Conservation (phyloP, 2,329 filamentous ascomycete species). For the Aspergillus phoenicis region DNA sequence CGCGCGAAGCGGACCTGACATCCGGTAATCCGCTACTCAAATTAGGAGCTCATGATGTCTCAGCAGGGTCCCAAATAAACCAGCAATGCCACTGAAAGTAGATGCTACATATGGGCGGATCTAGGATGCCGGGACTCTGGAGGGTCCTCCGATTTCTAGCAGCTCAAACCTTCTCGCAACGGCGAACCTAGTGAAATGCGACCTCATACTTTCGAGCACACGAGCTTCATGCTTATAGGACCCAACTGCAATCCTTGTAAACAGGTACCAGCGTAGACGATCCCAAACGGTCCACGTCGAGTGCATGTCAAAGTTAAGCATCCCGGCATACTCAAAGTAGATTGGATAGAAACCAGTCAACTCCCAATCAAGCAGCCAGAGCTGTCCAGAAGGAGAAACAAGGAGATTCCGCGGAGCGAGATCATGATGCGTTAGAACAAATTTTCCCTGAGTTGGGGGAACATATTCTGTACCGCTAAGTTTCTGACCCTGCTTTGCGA, state of each 20-base stretch:
- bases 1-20: too few species aligned
- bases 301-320: conserved; percentile 22
- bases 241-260: conserved; percentile 31
- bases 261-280: conserved; percentile 69
- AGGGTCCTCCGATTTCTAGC: not conserved
- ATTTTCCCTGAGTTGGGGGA: conserved; percentile 5
- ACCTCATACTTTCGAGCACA: not conserved
- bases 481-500: conserved; percentile 6
- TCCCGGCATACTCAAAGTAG: conserved; percentile 22
- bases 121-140: too few species aligned
- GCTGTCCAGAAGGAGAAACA: conserved; percentile 17
- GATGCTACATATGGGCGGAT: too few species aligned
- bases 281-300: conserved; percentile 21
- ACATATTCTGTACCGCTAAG: not conserved
- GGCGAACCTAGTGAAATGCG: not conserved
- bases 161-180: conserved; percentile 2
- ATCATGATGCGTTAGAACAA: conserved; percentile 25
- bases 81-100: too few species aligned
- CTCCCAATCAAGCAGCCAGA: conserved; percentile 24
- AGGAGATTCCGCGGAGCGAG: conserved; percentile 25
- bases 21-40: too few species aligned
- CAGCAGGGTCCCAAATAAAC: too few species aligned
- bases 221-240: not conserved
- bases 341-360: conserved; percentile 21
- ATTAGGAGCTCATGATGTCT: too few species aligned